Evolutionary conservation across 768 basidiomycete genomes (phyloP), one percentile per base, ranked within the genome.

Genomic region (Phaeotremella skinneri): DNA sequence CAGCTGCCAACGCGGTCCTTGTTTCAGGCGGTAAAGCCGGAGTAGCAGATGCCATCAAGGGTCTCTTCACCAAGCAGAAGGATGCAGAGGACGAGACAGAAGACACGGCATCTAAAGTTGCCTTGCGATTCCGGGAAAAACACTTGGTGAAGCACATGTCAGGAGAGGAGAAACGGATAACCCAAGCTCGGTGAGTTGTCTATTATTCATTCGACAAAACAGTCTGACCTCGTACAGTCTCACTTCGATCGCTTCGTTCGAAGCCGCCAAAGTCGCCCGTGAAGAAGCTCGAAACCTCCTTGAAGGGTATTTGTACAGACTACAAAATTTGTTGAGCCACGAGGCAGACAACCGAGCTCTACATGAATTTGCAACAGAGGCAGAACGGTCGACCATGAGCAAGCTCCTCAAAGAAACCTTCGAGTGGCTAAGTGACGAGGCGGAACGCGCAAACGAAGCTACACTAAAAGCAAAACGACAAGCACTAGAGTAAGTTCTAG

Each of bases 211-310:
- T 20, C 20, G 2, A 20, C 29, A 7, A 37, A 1, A n/a, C 13
- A 29, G 29, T 16, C 39, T 27, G 34, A 27, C 51, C 39, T 32
- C 25, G 7, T 23, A 32, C 61, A 96, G 93, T 73, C 81, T 99
- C 11, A 84, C 87, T 13, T 84, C 85, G 9, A 81, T 94, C 59
- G 89, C 94, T 65, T 75, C 80, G 5, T 85, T 87, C 55, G 93
- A 98, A 79, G 79, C 81, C 1, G 83, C 85, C 17, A 91, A 90
- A 75, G 81, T 81, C 30, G 84, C 85, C 53, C 85, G 85, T 30
- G 93, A 93, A 69, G 96, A 98, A 75, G 90, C 91, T 2, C 82
- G 87, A 29, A 99, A 99, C 78, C 81, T 83, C 25, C 84, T 99
- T 52, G 96, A 99, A 77, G 85, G 87, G 30, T 96, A 96, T 73